These are phyloP conservation scores for Drechslerella coelobrocha DNA, from an alignment of 2,329 filamentous ascomycete genomes.

Conservation along the genomic window DNA sequence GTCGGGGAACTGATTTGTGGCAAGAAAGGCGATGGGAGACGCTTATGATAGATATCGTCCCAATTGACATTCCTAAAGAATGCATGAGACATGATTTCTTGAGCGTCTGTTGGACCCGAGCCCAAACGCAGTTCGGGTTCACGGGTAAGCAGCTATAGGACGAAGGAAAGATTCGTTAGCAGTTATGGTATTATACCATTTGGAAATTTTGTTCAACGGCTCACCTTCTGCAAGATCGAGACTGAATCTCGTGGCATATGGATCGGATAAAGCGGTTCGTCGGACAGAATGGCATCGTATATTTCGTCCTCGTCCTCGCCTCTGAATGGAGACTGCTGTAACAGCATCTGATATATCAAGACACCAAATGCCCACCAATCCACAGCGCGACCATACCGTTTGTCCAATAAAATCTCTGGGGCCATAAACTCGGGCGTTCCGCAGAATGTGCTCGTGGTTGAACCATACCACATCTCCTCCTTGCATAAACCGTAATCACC, in stretches of 20 bases:
- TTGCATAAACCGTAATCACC: conserved; percentile 98
- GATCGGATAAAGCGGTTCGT: conserved; percentile 96
- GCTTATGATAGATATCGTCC: conserved; percentile 98
- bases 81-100: conserved; percentile 98
- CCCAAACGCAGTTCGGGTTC: conserved; percentile 93
- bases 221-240: conserved; percentile 85
- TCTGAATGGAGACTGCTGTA: conserved; percentile 97
- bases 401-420: conserved; percentile 81
- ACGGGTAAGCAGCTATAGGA: conserved; percentile 74
- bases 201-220: neutral
- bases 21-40: conserved; percentile 84
- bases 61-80: conserved; percentile 98
- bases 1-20: conserved; percentile 89
- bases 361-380: conserved; percentile 99
- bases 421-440: conserved; percentile 99
- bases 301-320: conserved; percentile 99
- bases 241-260: conserved; percentile 98
- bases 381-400: conserved; percentile 95
- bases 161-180: conserved; percentile 19
- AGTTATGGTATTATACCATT: neutral
- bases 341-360: conserved; percentile 98
- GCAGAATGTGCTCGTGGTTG: conserved; percentile 96
- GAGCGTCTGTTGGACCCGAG: conserved; percentile 92
- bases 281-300: conserved; percentile 95
- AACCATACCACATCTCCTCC: conserved; percentile 99